A percentile compares a stretch with the other conserved stretches of the same genome.
Evolutionary conservation across 352 stramenopile genomes (phyloP).

Genomic region (Blastocystis sp.): DNA sequence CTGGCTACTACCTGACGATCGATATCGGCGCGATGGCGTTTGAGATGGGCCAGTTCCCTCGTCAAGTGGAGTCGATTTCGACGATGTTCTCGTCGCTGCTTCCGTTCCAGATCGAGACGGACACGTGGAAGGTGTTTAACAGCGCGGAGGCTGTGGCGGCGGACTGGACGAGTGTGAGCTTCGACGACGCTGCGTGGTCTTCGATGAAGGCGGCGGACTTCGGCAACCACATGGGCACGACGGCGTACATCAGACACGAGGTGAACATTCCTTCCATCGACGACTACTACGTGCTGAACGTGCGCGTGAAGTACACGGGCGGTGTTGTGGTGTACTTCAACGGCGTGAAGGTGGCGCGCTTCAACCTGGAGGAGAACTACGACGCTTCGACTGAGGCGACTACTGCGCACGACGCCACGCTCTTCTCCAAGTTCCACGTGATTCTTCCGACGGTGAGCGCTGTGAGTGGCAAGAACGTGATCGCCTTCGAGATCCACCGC

Average conservation of each 20-base stretch:
- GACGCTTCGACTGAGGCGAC: constrained; percentile 28
- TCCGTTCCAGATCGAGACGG: constrained; percentile 37
- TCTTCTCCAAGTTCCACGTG: constrained; percentile 67
- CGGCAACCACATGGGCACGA: neutral
- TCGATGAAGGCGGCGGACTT: constrained; percentile 14
- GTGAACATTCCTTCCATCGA: constrained; percentile 20
- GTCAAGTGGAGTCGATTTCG: neutral
- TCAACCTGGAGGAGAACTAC: constrained; percentile 40
- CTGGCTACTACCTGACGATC: constrained; percentile 30
- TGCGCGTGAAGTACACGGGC: constrained; percentile 25
- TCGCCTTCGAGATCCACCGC: constrained; percentile 54
- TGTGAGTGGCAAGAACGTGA: constrained; percentile 35
- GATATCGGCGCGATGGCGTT: constrained; percentile 39
- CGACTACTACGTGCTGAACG: constrained; percentile 55
- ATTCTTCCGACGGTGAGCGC: neutral
- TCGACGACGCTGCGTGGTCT: constrained; percentile 30
- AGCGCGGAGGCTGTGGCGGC: neutral
- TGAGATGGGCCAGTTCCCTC: constrained; percentile 1
- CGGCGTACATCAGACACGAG: constrained; percentile 34
- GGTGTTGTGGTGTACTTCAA: constrained; percentile 68
- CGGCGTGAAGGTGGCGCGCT: constrained; percentile 16
- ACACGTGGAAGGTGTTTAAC: constrained; percentile 18
- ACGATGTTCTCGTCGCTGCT: constrained; percentile 19
- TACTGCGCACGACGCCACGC: neutral
- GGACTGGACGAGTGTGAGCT: neutral